A percentile compares a stretch with the other conserved stretches of the same genome.
phyloP scores from a whole-genome alignment of 352 stramenopile genomes.

The Elongisporangium prolatum region DNA sequence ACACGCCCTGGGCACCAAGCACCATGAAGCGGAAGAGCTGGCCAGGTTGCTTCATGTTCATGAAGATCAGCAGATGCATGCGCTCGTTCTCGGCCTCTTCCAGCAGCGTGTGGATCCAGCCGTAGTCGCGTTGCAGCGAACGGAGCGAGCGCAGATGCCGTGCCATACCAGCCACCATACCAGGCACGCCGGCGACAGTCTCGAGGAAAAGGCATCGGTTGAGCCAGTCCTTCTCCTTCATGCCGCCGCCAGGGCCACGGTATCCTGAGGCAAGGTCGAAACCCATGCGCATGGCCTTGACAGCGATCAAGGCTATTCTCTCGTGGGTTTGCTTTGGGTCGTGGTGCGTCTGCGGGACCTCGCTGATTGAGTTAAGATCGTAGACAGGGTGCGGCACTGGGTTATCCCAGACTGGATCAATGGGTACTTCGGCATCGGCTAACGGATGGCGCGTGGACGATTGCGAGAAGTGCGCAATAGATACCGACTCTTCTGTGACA shows the following conservation, averaged over 20 bases:
- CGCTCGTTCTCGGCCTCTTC: slow-evolving; percentile 92
- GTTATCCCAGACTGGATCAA: slow-evolving; percentile 25
- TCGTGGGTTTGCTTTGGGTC: slow-evolving; percentile 32
- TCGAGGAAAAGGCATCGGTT: slow-evolving; percentile 75
- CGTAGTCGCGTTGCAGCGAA: slow-evolving; percentile 75
- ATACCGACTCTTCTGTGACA: slow-evolving; percentile 17
- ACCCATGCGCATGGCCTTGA: slow-evolving; percentile 33
- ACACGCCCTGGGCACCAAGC: slow-evolving; percentile 77
- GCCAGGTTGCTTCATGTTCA: slow-evolving; percentile 84
- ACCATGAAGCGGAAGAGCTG: slow-evolving; percentile 68
- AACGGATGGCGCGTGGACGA: slow-evolving; percentile 16
- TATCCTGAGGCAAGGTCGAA: slow-evolving; percentile 54
- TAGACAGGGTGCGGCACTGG: slow-evolving; percentile 35
- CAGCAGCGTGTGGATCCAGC: slow-evolving; percentile 88
- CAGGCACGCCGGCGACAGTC: slow-evolving; percentile 62
- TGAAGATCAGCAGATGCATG: slow-evolving; percentile 91
- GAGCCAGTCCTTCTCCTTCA: slow-evolving; percentile 63
- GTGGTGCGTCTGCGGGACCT: slow-evolving; percentile 29
- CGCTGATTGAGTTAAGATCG: slow-evolving; percentile 26
- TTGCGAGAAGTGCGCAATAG: slow-evolving; percentile 25
- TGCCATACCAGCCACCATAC: slow-evolving; percentile 66
- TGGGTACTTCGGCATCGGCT: not conserved
- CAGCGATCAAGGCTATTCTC: slow-evolving; percentile 22
- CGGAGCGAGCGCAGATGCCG: slow-evolving; percentile 79
- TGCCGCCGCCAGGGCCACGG: slow-evolving; percentile 36